Conservation (phyloP, 768 basidiomycete species). For the Vararia minispora region DNA sequence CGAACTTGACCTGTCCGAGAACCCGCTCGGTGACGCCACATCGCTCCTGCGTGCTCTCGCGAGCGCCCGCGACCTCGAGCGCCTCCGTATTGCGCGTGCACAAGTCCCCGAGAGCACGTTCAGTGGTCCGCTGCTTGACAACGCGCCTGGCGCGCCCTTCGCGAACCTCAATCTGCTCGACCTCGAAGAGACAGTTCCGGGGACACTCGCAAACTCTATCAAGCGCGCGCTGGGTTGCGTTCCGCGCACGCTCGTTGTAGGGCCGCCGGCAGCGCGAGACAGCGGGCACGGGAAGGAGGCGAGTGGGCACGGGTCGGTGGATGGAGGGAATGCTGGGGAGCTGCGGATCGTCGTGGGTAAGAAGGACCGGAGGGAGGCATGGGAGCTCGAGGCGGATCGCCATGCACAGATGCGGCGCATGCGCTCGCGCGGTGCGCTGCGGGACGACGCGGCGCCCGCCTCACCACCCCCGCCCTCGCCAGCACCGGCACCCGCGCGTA, state of each 20-base stretch:
- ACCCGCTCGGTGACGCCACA: slow-evolving; percentile 41
- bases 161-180: slow-evolving; percentile 46
- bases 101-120: slow-evolving; percentile 55
- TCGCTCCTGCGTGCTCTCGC: slow-evolving; percentile 7
- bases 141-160: slow-evolving; percentile 27
- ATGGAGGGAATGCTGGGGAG: slow-evolving; percentile 41
- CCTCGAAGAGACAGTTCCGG: slow-evolving; percentile 54
- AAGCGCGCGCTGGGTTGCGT: too few relatives aligned
- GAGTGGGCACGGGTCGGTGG: slow-evolving; percentile 41
- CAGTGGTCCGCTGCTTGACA: slow-evolving; percentile 23
- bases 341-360: slow-evolving; percentile 57
- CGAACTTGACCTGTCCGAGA: slow-evolving; percentile 55
- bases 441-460: slow-evolving; percentile 4
- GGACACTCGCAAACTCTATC: too few relatives aligned
- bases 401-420: slow-evolving; percentile 20
- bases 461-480: slow-evolving; percentile 5
- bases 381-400: slow-evolving; percentile 73
- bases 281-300: slow-evolving; percentile 37
- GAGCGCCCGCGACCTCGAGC: slow-evolving; percentile 7
- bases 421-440: slow-evolving; percentile 14
- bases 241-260: slow-evolving; percentile 33
- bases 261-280: slow-evolving; percentile 35
- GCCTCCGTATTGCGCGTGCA: slow-evolving; percentile 19
- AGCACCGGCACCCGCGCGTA: not conserved
- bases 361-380: slow-evolving; percentile 57